Conservation (phyloP, 2,329 filamentous ascomycete genomes). For the Pezicula carpinea region DNA sequence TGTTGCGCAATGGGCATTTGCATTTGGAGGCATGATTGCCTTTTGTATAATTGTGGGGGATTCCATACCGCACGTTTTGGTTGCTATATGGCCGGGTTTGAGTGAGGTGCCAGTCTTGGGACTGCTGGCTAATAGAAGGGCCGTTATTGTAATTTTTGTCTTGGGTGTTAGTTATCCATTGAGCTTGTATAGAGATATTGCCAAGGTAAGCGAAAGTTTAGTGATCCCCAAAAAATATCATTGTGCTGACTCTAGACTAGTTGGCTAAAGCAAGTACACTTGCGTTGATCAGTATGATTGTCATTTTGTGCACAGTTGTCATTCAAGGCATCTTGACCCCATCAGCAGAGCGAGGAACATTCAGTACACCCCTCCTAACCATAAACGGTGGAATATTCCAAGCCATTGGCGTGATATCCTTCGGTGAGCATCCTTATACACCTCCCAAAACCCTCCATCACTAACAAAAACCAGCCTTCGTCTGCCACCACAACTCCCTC, state of each 20-base stretch:
- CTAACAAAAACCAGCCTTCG: conserved; percentile 48
- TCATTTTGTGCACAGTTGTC: conserved; percentile 85
- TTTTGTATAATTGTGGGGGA: conserved; percentile 98
- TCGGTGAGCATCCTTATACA: conserved; percentile 54
- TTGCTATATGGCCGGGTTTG: conserved; percentile 75
- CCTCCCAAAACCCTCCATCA: conserved; percentile 1
- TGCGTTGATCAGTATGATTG: conserved; percentile 84
- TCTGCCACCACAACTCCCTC: conserved; percentile 89
- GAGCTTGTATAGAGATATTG: conserved; percentile 92
- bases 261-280: conserved; percentile 93
- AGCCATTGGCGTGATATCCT: conserved; percentile 96
- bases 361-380: conserved; percentile 66
- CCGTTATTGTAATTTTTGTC: conserved; percentile 83
- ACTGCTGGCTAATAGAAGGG: conserved; percentile 74
- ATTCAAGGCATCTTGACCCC: conserved; percentile 77
- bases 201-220: conserved; percentile 61
- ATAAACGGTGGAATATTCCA: conserved; percentile 88
- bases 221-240: neutral
- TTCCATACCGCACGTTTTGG: conserved; percentile 86
- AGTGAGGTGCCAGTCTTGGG: conserved; percentile 70
- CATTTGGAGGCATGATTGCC: conserved; percentile 97
- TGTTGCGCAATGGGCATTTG: conserved; percentile 95
- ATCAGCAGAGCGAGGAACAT: conserved; percentile 63
- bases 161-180: conserved; percentile 84
- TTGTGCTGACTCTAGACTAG: conserved; percentile 39